These are phyloP conservation scores for Ganoderma sinense DNA, from an alignment of 1,284 basidiomycete genomes.

Conservation along the genomic window DNA sequence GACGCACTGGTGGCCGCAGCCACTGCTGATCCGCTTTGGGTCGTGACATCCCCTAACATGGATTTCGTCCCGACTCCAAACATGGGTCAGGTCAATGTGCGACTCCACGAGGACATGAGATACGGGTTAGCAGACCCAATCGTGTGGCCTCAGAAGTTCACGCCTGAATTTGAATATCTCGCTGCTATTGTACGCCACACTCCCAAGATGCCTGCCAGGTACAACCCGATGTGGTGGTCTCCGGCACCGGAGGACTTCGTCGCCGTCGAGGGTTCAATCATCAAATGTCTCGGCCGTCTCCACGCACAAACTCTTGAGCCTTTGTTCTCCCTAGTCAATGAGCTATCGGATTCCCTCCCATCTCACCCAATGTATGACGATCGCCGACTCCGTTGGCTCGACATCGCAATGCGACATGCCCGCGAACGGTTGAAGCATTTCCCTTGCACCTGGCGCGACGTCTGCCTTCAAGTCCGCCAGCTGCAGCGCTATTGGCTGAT, in stretches of 20 bases:
- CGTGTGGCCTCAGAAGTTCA: conserved; percentile 17
- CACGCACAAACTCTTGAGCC: not conserved
- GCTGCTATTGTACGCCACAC: not conserved
- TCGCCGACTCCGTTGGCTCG: too few relatives aligned
- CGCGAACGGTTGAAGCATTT: not conserved
- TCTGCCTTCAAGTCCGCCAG: not conserved
- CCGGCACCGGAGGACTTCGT: not conserved
- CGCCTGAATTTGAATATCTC: conserved; percentile 4
- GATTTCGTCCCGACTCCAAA: conserved; percentile 11
- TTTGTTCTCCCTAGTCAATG: conserved; percentile 6
- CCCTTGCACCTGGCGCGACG: not conserved
- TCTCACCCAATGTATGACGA: not conserved
- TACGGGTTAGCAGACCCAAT: conserved; percentile 20
- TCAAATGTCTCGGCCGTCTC: conserved; percentile 15
- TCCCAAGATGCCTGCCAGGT: not conserved
- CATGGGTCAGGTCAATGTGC: conserved; percentile 10
- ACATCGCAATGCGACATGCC: not conserved
- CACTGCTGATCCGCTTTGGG: not conserved
- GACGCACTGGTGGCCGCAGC: not conserved
- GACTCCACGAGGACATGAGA: conserved; percentile 10
- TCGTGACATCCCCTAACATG: conserved; percentile 21
- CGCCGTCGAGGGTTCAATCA: not conserved
- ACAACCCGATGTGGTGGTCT: conserved; percentile 7
- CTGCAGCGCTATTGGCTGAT: not conserved
- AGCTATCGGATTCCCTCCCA: not conserved